Percentiles rank a stretch among this genome's conserved stretches.
These are phyloP conservation scores for Solanum sejunctum DNA, from an alignment of 257 asterid species.

Conservation along the genomic window DNA sequence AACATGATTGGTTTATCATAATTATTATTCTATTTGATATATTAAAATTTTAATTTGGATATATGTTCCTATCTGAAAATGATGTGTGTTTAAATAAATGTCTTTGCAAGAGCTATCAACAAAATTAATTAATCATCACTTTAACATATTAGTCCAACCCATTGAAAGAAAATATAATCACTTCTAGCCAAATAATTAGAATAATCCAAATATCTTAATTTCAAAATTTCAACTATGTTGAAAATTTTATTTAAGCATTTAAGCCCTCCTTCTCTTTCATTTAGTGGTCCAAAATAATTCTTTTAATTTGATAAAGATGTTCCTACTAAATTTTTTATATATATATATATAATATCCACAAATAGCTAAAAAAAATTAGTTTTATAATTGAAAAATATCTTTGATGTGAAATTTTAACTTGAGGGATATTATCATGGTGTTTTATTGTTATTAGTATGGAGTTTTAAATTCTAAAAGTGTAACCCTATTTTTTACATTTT, in stretches of 20 bases:
- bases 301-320: not conserved
- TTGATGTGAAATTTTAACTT: not conserved
- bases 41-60: not conserved
- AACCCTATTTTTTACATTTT: too few species aligned
- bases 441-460: not conserved
- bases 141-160: conserved; percentile 1
- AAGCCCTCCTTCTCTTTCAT: not conserved
- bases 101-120: conserved; percentile 4
- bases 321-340: not conserved
- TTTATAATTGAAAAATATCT: not conserved
- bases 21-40: not conserved
- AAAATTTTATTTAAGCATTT: not conserved
- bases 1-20: not conserved
- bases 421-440: not conserved
- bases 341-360: not conserved
- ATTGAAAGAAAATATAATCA: not conserved
- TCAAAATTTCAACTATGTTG: conserved; percentile 4
- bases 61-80: conserved; percentile 12
- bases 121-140: not conserved
- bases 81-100: conserved; percentile 13
- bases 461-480: not conserved
- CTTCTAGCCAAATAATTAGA: not conserved
- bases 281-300: not conserved
- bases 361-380: not conserved
- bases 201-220: conserved; percentile 3